phyloP scores from a whole-genome alignment of 1,139 yeast species.

The Geotrichum europaeum region DNA sequence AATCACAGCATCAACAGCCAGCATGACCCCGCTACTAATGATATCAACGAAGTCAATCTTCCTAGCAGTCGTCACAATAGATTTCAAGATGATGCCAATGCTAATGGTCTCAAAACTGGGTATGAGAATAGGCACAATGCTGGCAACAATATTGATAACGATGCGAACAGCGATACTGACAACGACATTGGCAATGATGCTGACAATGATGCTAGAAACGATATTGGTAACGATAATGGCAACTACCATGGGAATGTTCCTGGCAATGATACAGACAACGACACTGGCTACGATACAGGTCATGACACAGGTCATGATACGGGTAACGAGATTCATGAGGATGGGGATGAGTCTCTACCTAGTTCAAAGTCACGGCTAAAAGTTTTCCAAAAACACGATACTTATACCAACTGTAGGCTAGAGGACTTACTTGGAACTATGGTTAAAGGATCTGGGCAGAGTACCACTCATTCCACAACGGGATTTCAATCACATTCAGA shows the following conservation, averaged over 20 bases:
- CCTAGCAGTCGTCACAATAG: background rate
- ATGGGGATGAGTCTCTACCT: background rate
- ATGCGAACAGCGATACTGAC: background rate
- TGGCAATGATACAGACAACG: background rate
- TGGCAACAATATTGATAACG: background rate
- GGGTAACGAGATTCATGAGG: background rate
- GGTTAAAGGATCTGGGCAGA: background rate
- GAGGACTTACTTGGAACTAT: constrained; percentile 10
- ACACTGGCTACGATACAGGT: background rate
- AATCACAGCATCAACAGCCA: background rate
- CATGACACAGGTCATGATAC: background rate
- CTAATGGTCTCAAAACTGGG: background rate
- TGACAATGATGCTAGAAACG: background rate
- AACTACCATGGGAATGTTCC: background rate
- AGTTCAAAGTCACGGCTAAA: constrained; percentile 11
- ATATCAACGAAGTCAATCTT: too few species aligned
- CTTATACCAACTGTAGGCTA: constrained; percentile 13
- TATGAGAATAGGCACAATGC: background rate
- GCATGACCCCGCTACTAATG: background rate
- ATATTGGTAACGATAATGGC: background rate
- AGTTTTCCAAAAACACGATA: constrained; percentile 15
- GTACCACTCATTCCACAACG: background rate
- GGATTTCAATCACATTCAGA: background rate
- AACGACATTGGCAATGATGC: background rate
- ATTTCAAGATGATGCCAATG: background rate